Base-by-base conservation (phyloP, 116 monocot genomes). In the Dioscorea cayenensis region DNA sequence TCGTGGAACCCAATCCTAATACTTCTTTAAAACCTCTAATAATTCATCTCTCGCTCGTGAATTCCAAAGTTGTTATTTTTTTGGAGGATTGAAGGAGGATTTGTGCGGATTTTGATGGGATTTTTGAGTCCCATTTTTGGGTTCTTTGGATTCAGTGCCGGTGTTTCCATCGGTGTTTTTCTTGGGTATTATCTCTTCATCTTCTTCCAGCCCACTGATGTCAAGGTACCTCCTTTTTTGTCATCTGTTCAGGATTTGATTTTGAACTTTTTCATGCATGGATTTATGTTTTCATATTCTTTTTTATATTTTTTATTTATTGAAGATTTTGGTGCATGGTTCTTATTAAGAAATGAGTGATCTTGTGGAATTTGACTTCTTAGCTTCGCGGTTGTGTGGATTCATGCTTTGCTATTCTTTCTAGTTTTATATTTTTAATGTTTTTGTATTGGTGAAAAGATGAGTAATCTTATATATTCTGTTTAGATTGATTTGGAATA, bases 111-210 rank as follows among this genome's bases (percentile, higher is more conserved):
- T 13, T 3, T 25, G 64, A 86, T 86, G 86, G 80, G 83, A 27
- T 71, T 86, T 22, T 19, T 83, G 38, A 77, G 80, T 36, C 19
- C 80, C 6, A n/a, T 81, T 37, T 61, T 87, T 50, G 87, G 91
- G 35, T 78, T 83, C 29, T 79, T 75, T 52, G 88, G 92, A 52
- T 92, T 92, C 51, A 83, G 81, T 4, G 12, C 77, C 18, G 92
- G 92, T 51, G 59, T 88, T 18, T 61, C 79, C 7, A 72, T 64
- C 21, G 92, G 92, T 11, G 22, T 85, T n/a, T 79, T 92, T 17
- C 79, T 88, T 51, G 92, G 88, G 6, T 88, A 85, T 58, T 92
- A 64, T 69, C 65, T 85, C 69, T 92, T 88, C 85, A 85, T 92
- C 72, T 85, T 81, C 75, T 81, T 71, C 75, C 85, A 81, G 75